Conservation (phyloP, 352 stramenopile genomes). For the Phytophthora kernoviae region DNA sequence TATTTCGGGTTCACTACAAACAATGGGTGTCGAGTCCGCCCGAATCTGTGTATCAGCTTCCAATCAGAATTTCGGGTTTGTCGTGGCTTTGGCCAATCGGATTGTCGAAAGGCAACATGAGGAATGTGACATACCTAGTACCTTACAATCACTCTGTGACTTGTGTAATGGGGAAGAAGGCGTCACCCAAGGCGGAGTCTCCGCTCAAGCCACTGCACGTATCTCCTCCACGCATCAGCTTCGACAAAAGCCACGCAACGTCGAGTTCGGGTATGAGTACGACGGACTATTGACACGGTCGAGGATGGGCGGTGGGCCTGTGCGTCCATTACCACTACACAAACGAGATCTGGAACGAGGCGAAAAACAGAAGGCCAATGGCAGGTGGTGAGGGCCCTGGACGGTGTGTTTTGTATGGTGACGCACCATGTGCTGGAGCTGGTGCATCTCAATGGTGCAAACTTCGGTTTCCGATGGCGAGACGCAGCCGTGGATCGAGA, state of each 20-base stretch:
- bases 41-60: too few species aligned
- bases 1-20: too few species aligned
- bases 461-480: conserved; percentile 60
- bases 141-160: too few species aligned
- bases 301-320: conserved; percentile 9
- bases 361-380: conserved; percentile 19
- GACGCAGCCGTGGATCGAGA: conserved; percentile 10
- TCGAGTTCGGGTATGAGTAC: conserved; percentile 33
- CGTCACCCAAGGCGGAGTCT: not conserved
- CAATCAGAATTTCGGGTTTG: too few species aligned
- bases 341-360: conserved; percentile 19
- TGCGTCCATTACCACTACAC: conserved; percentile 21
- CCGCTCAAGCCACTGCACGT: conserved; percentile 28
- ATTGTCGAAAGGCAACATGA: too few species aligned
- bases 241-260: conserved; percentile 25
- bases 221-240: conserved; percentile 12
- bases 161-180: not conserved
- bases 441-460: conserved; percentile 58
- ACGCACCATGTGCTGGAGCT: conserved; percentile 40
- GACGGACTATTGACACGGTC: conserved; percentile 28
- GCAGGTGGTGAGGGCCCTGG: conserved; percentile 20
- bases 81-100: too few species aligned
- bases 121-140: too few species aligned
- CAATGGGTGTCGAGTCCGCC: too few species aligned
- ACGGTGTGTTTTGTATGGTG: conserved; percentile 5